phyloP scores from a whole-genome alignment of 768 basidiomycete species.

The Candolleomyces aberdarensis region DNA sequence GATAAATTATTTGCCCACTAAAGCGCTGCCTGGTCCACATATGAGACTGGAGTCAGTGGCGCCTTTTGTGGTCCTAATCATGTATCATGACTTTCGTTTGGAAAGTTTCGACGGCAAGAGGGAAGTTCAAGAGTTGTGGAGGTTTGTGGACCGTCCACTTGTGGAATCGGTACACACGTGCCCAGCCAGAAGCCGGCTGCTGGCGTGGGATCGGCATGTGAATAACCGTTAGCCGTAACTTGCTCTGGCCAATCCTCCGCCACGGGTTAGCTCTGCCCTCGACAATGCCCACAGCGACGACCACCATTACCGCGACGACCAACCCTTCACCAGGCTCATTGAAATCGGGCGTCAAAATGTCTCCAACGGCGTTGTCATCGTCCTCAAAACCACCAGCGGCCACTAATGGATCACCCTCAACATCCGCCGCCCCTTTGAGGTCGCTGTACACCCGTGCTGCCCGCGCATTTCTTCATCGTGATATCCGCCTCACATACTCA shows the following conservation, averaged over 20 bases:
- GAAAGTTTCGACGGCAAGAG: too few relatives aligned
- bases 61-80: too few relatives aligned
- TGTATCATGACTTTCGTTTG: too few relatives aligned
- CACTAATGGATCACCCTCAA: conserved; percentile 1
- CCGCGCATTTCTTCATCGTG: conserved; percentile 73
- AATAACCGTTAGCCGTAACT: neutral
- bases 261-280: neutral
- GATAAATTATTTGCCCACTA: too few relatives aligned
- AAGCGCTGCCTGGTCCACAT: too few relatives aligned
- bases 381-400: neutral
- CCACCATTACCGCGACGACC: conserved; percentile 10
- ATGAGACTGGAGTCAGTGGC: too few relatives aligned
- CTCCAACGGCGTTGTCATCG: neutral
- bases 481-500: conserved; percentile 62
- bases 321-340: conserved; percentile 1
- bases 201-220: neutral
- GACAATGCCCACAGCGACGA: conserved; percentile 16
- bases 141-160: too few relatives aligned
- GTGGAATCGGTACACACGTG: too few relatives aligned
- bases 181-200: too few relatives aligned
- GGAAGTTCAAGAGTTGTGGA: too few relatives aligned
- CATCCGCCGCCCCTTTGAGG: conserved; percentile 50
- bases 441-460: conserved; percentile 77
- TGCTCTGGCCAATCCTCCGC: neutral
- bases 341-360: conserved; percentile 8